A percentile compares a stretch with the other conserved stretches of the same genome.
phyloP scores from a whole-genome alignment of 345 rosid genomes.

The Streptanthus diversifolius region DNA sequence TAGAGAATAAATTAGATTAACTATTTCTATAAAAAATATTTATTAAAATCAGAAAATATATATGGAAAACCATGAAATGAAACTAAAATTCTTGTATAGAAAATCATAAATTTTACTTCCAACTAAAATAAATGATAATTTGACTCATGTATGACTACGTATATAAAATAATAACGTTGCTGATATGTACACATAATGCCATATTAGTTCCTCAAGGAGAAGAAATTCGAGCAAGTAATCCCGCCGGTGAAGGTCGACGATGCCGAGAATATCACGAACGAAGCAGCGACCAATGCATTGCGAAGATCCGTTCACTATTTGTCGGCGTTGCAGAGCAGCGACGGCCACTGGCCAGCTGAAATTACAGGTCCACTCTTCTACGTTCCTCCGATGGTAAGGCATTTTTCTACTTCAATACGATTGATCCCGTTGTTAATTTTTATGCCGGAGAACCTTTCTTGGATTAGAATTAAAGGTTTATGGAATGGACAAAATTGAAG shows the following conservation, averaged over 20 bases:
- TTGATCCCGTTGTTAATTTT: too few species aligned
- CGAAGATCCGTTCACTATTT: conserved; percentile 39
- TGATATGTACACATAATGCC: neutral
- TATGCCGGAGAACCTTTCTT: neutral
- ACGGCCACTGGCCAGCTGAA: conserved; percentile 59
- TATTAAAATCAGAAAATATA: too few species aligned
- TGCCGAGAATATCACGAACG: conserved; percentile 38
- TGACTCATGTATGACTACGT: too few species aligned
- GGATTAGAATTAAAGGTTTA: neutral
- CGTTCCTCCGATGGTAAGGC: conserved; percentile 42
- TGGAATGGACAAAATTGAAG: neutral
- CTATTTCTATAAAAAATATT: too few species aligned
- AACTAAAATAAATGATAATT: too few species aligned
- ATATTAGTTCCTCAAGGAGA: conserved; percentile 41
- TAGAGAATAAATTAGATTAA: too few species aligned
- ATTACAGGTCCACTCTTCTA: conserved; percentile 50
- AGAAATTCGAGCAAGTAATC: conserved; percentile 46
- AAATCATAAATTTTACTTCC: too few species aligned
- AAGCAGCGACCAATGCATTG: conserved; percentile 38
- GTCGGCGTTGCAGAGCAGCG: conserved; percentile 48
- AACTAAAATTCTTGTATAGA: too few species aligned
- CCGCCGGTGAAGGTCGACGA: conserved; percentile 41
- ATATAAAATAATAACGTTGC: neutral
- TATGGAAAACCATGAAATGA: too few species aligned
- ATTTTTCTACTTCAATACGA: neutral